A percentile compares a stretch with the other conserved stretches of the same genome.
These are phyloP conservation scores for Termitomyces sp. DNA, from an alignment of 768 basidiomycete species.

Conservation along the genomic window DNA sequence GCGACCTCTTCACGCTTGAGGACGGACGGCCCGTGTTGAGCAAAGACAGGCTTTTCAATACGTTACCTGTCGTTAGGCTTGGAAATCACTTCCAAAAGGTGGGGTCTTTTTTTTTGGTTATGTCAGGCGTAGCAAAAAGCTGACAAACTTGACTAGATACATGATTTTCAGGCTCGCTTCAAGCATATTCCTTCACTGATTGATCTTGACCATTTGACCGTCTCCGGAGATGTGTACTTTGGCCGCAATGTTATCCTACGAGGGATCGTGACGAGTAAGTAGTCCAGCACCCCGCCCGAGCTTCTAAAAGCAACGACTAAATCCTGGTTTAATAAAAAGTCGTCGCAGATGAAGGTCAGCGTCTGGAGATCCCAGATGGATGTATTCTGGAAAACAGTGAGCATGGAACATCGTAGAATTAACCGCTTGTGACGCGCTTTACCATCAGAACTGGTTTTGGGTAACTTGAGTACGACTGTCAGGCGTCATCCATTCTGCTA, in stretches of 20 bases:
- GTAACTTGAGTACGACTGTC: conserved; percentile 72
- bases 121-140: conserved; percentile 26
- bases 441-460: conserved; percentile 59
- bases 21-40: conserved; percentile 72
- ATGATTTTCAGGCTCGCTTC: conserved; percentile 76
- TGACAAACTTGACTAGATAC: conserved; percentile 33
- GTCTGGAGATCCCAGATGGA: conserved; percentile 65
- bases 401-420: conserved; percentile 4
- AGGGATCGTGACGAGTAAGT: conserved; percentile 71
- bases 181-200: conserved; percentile 73
- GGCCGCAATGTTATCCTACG: conserved; percentile 65
- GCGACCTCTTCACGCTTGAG: conserved; percentile 71
- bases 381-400: conserved; percentile 55
- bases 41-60: conserved; percentile 56
- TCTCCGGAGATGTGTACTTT: conserved; percentile 73
- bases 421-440: neutral
- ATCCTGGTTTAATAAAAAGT: conserved; percentile 21
- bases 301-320: neutral
- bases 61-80: conserved; percentile 77
- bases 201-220: conserved; percentile 80
- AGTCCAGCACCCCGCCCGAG: neutral
- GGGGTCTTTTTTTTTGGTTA: neutral
- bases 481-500: conserved; percentile 9
- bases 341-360: conserved; percentile 59
- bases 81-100: conserved; percentile 86